Evolutionary conservation across 176 grass and related monocot genomes (phyloP), one percentile per base, ranked within the genome.

Genomic region (Oryza rufipogon): DNA sequence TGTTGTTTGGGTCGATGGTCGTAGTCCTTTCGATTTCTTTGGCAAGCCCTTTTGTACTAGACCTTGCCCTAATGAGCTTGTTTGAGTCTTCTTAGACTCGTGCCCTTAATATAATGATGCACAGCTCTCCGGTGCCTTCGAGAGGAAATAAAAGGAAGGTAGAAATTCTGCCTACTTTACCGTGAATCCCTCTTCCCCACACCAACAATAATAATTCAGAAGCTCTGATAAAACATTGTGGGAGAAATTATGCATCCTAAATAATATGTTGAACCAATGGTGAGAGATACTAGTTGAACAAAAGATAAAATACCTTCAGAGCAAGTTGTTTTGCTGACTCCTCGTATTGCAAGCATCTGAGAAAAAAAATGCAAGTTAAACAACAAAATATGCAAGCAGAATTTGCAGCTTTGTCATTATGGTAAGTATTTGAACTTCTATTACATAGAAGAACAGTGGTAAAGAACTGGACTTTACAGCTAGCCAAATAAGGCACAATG

Each of bases 311-410:
- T 80, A 94, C 92, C 92, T 94, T 94, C 17, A 77, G 48, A 16
- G 73, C 71, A 91, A 94, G 92, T 42, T 89, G 83, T 75, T 94
- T 91, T 83, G 88, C 83, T 68, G 89, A 89, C 66, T 77, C 83
- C 83, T 94, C 80, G 0, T 81, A 89, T 9, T 79, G 83, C 61
- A 71, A 84, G 80, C 89, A 91, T 80, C 92, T 94, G 86, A 89
- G 51, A 45, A 52, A 68, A 68, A 52, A 68, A 11, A 36, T 58
- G 19, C 19, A 80, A 81, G 11, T 16, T 42, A 44, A 79, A 64
- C 60, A 65, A 34, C 20, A 75, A 34, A 68, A 83, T 22, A 61
- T 11, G 3, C 73, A 80, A 46, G 4, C 25, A 81, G 11, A 23
- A 68, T 75, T 68, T 75, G 70, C 47, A 81, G 48, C 9, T 42